Evolutionary conservation across 805 yeast genomes (phyloP).

Genomic region (Lachancea mirantina): DNA sequence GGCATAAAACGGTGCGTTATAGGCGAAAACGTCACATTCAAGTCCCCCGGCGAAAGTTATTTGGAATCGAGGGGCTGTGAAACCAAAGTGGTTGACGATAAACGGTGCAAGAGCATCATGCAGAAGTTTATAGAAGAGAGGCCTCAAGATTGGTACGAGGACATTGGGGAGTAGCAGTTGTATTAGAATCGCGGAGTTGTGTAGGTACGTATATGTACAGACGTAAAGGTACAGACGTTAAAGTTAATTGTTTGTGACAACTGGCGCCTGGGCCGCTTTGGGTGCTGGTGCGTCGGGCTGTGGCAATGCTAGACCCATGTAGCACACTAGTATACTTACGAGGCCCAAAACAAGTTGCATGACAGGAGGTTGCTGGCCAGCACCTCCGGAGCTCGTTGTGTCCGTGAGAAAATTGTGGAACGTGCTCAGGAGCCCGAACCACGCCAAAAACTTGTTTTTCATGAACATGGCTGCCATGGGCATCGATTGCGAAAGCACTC

Average conservation of each 20-base stretch:
- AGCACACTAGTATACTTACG: constrained; percentile 45
- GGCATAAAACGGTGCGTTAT: constrained; percentile 81
- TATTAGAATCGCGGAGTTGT: constrained; percentile 88
- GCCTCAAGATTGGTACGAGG: constrained; percentile 78
- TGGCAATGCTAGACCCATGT: constrained; percentile 46
- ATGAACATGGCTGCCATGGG: constrained; percentile 67
- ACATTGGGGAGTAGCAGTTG: constrained; percentile 61
- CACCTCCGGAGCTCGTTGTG: constrained; percentile 29
- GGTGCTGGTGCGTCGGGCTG: constrained; percentile 8
- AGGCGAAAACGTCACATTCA: constrained; percentile 80
- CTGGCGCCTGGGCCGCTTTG: neutral
- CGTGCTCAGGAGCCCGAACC: constrained; percentile 49
- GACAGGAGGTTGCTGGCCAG: constrained; percentile 37
- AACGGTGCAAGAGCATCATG: constrained; percentile 66
- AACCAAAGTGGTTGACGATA: constrained; percentile 52
- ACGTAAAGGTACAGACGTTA: constrained; percentile 16
- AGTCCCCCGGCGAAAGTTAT: constrained; percentile 72
- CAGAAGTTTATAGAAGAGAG: constrained; percentile 65
- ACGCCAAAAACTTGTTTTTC: constrained; percentile 36
- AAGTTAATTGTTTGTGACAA: neutral
- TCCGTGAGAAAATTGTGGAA: constrained; percentile 32
- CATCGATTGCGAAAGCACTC: constrained; percentile 42
- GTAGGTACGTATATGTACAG: constrained; percentile 67
- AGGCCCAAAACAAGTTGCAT: constrained; percentile 40
- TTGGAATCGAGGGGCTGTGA: constrained; percentile 63